Evolutionary conservation across 345 rosid species (phyloP), one percentile per base, ranked within the genome.

Genomic region (Salix exigua): DNA sequence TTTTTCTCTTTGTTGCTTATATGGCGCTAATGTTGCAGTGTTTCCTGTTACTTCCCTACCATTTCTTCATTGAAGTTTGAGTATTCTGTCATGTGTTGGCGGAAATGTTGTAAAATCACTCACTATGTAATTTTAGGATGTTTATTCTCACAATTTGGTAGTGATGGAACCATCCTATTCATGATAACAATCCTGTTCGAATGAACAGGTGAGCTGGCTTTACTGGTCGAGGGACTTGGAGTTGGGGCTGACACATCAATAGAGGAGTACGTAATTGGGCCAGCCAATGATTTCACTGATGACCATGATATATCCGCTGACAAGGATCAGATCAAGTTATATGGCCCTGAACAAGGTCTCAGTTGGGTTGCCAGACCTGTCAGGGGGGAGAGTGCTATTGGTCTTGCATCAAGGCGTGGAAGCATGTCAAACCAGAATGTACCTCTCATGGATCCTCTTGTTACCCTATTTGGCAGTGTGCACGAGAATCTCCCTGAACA

Each of bases 141-240:
- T 61, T 28, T 50, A 73, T 58, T 71, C 42, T 42, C 46, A 31
- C 44, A 51, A 30, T 42, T 38, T 58, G 38, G 58, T 71, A 51
- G 68, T 51, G 42, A 33, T 17, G 67, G 51, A 67, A 35, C 8
- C 42, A 21, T 70, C 68, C 19, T 68, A 10, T 66, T 65, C 62
- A 51, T 70, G 42, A 38, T 65, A 62, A 50, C 73, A 73, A 81
- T 77, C 51, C 68, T 81, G 73, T 71, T 78, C 7, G 58, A 67
- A 50, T 85, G 66, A 71, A 86, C 96, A 96, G 99, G 99, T 88
- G 99, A 96, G 89, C 88, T 93, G 98, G 97, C 98, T 80, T 88
- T 96, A 82, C 85, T 94, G 84, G 94, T 91, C 28, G 99, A 96
- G 86, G 99, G 99, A 50, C 92, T 96, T 73, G 92, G 90, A 61